Evolutionary conservation across 148 eudicot species (phyloP), one percentile per base, ranked within the genome.

Genomic region (Pouteria glomerata): DNA sequence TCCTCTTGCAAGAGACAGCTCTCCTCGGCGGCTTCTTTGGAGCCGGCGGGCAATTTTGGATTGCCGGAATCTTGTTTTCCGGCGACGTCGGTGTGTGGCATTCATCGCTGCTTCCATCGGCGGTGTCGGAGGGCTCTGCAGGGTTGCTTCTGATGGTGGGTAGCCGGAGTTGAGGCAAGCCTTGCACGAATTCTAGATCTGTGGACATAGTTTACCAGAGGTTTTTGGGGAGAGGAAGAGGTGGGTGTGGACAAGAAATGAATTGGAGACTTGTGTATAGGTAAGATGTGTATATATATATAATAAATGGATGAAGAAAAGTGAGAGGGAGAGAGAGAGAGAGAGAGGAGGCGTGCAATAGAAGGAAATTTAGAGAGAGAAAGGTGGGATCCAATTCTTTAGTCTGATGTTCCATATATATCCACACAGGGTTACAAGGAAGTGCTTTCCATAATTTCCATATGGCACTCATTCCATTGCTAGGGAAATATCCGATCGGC

Each of bases 31-130:
- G 72, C 74, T 80, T 80, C 31, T 31, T 80, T 6, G 83, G 84
- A 14, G 84, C 77, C 33, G 80, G 84, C 27, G 84, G 84, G 75
- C 84, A 81, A 68, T 16, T 57, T 3, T 69, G 48, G 19, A 64
- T 56, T 2, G 56, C 21, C 48, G 84, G 84, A 44, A 81, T 81
- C 68, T 62, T 73, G 63, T 76, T 60, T 12, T 62, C 57, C 23
- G 73, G 29, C 3, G 80, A 81, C 8, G 63, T 81, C 3, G 84
- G 84, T 0, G 84, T 81, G 61, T 26, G 64, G 52, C 77, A 76
- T 15, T 76, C 77, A 10, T 69, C 71, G 45, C 3, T 16, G 6
- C 6, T 15, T 1, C 13, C 45, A 6, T 0, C 27, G 45, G 44
- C n/a, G 66, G 39, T 1, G 24, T 34, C 62, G 16, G 34, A 57